These are phyloP conservation scores for Beauveria caledonica DNA, from an alignment of 2,329 filamentous ascomycete species.

Conservation along the genomic window DNA sequence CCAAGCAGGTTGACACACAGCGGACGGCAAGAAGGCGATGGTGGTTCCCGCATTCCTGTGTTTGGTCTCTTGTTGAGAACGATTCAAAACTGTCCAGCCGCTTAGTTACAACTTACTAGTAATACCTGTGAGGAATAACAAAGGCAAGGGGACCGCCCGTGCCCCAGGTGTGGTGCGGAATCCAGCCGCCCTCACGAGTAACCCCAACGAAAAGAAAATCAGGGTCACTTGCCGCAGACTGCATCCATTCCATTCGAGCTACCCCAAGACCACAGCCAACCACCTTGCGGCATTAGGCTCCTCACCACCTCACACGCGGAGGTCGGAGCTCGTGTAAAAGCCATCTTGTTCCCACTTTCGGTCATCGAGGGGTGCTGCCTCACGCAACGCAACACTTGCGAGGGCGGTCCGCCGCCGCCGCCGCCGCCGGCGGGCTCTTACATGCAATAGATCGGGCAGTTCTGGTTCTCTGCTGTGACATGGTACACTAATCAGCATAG, in stretches of 20 bases:
- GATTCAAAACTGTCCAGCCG: neutral
- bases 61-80: neutral
- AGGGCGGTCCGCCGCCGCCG: neutral
- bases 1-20: neutral
- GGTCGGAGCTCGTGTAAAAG: neutral
- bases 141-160: neutral
- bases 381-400: too few species aligned
- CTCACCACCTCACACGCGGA: neutral
- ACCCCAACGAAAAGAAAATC: neutral
- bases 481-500: neutral
- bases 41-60: neutral
- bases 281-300: neutral
- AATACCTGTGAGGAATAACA: neutral
- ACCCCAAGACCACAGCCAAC: neutral
- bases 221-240: neutral
- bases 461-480: neutral
- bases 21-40: neutral
- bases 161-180: neutral
- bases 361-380: neutral
- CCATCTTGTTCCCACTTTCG: neutral
- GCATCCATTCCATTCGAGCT: conserved; percentile 4
- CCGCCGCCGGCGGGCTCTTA: neutral
- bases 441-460: too few species aligned
- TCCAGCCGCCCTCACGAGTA: conserved; percentile 6
- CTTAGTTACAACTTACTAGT: too few species aligned